Base-by-base conservation (phyloP, 495 filamentous ascomycete genomes). In the Penicillium roqueforti region DNA sequence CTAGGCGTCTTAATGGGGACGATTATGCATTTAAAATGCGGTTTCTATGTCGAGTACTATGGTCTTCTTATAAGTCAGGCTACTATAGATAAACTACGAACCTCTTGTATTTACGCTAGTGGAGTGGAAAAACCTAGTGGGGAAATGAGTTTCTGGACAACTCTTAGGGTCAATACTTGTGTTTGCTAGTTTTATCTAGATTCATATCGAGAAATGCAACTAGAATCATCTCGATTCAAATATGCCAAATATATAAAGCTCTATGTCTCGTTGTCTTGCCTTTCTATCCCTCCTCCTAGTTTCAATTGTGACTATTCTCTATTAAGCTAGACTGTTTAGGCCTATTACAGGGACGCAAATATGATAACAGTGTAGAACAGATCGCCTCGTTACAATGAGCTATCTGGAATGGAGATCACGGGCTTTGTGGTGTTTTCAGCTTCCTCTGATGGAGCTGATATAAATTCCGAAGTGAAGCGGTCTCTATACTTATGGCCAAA, bases 251-350 rank as follows among this genome's bases (percentile, higher is more conserved):
- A 47, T 47, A 47, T 47, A 34, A 47, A 47, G 29, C 2, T 29
- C n/a, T 8, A 18, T 45, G 25, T 2, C 13, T 37, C 29, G 45
- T 1, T 34, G 16, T 47, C 45, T 36, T 18, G 18, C 13, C 16
- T 47, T 34, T 34, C 31, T 23, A 23, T 36, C 11, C 41, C 41
- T 31, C 41, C 10, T 36, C 34, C 29, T 6, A 36, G 18, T 36
- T 36, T 47, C n/a, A 47, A 47, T 47, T 18, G 29, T 6, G 16
- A 25, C 45, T 36, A 47, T 47, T 36, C 29, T 25, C 20, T 14
- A 47, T 47, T 10, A 47, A 47, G 45, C 31, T 47, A 47, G 45
- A 47, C 29, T 47, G 13, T 23, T 47, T 47, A 19, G 34, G 13
- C 29, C 16, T 11, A 18, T 29, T 36, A 47, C 9, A 47, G 29